Conservation (phyloP, 257 asterid species). For the Plantago ovata region DNA sequence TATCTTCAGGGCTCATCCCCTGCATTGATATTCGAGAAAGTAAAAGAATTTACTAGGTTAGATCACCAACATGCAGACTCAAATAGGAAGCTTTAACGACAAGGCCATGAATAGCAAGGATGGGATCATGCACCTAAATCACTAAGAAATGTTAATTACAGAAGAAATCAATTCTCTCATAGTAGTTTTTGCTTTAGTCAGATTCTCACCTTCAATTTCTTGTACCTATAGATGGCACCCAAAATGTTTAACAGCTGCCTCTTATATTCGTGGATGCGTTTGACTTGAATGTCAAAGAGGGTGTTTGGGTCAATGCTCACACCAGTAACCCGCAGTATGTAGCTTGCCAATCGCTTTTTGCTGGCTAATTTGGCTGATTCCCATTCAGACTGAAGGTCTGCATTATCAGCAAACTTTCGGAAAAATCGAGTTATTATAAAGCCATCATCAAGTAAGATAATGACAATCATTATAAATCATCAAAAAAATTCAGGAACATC, state of each 20-base stretch:
- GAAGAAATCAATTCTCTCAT: no score
- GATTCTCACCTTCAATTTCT: conserved; percentile 82
- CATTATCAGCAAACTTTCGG: conserved; percentile 74
- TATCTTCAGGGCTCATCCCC: conserved; percentile 95
- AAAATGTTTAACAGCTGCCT: conserved; percentile 92
- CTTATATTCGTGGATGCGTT: conserved; percentile 97
- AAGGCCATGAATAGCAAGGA: neutral
- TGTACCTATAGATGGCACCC: conserved; percentile 91
- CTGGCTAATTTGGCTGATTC: conserved; percentile 89
- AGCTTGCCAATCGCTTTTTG: conserved; percentile 81
- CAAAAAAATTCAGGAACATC: conserved; percentile 12
- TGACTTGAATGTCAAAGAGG: conserved; percentile 96
- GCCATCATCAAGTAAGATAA: conserved; percentile 13
- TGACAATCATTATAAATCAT: conserved; percentile 11
- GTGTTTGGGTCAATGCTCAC: conserved; percentile 77
- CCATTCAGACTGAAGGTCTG: conserved; percentile 80
- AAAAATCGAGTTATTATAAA: conserved; percentile 22
- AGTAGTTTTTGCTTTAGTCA: neutral
- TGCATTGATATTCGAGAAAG: conserved; percentile 31
- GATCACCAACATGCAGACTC: neutral
- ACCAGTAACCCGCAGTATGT: conserved; percentile 71
- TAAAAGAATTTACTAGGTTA: conserved; percentile 2
- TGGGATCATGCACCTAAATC: neutral
- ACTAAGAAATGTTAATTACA: no score
- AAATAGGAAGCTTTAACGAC: neutral